Evolutionary conservation across 1,284 basidiomycete genomes (phyloP), one percentile per base, ranked within the genome.

Genomic region (Ustilago tritici): DNA sequence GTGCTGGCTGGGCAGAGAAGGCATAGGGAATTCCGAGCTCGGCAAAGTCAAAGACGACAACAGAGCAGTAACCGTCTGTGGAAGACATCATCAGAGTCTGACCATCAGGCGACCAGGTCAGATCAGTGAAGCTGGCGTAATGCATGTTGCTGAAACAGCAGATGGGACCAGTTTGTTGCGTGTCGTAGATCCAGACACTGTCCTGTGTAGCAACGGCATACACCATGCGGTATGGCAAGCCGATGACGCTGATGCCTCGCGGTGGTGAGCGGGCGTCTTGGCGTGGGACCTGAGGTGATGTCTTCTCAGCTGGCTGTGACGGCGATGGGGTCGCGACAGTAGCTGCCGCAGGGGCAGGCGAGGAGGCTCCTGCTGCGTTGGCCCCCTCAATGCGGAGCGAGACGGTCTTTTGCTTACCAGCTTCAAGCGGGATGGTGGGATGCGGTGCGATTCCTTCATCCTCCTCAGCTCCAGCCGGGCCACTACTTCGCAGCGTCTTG

Each of bases 201-300:
- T 99, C 96, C 90, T 95, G 97, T 31, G 96, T 98, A 50, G 95
- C 93, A 10, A 99, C 94, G 0, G 97, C 95, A 84, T 94, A 99
- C 49, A 98, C 87, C 92, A 98, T 94, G 54, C 96, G 90, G 86
- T 98, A 98, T 0, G 95, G 94, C 58, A 98, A 87, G 12, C 93
- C 91, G 85, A 99, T 97, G 8, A 97, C 89, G 32, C 92, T 91
- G 17, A 76, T 62, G 7, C 68, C 78, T 11, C 64, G 64, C 17
- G 76, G 70, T 32, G 65, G 57, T 10, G 70, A 66, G 40, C 71
- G 58, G 28, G 77, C 70, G 43, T 71, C 66, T 12, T 40, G 60
- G 28, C 58, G 69, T 17, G 61, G 23, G 3, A 61, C 40, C 12
- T 43, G 50, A 12, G 61, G 54, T 12, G 61, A 63, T 14, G 61